Evolutionary conservation across 2,329 filamentous ascomycete genomes (phyloP), one percentile per base, ranked within the genome.

Genomic region (Penicillium sp.): DNA sequence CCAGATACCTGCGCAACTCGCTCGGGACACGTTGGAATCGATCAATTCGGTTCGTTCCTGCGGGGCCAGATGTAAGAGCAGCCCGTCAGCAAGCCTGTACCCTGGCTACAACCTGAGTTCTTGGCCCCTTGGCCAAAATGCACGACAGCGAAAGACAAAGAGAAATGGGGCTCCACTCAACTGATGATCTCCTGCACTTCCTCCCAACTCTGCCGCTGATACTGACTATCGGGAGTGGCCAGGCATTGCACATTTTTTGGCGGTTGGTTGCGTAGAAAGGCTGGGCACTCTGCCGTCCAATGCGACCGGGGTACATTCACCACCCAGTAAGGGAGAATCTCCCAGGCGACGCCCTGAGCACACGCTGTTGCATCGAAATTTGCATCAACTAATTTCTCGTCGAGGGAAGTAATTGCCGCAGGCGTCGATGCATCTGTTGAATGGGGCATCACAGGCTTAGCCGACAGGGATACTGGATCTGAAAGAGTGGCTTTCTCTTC

Each of bases 1-100:
- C n/a, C n/a, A 90, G 82, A 72, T 97, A 98, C 44, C 85, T 83
- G n/a, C 91, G 83, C 58, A 97, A 81, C 54, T 95, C 85, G 3
- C 87, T 89, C 0, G 94, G 92, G 1, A 87, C 77, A 19, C 94
- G 86, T 68, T 89, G 88, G 74, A 98, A 96, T 13, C 80, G 79
- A 69, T 91, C 87, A 47, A 97, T 87, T 9, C 83, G 83, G 77
- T 96, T 93, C 47, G 79, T 78, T 16, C 69, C 83, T 85, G 59
- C 33, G n/a, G 41, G 36, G 58, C 27, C 13, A 18, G 13, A 46
- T 46, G 41, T 5, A 55, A n/a, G 27, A 41, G 22, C 37, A 19
- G 18, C 53, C 16, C 49, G 35, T 44, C n/a, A 55, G 52, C 37
- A 51, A n/a, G 47, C 5, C 33, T 40, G n/a, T 13, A 24, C 19